These are phyloP conservation scores for Apodospora peruviana DNA, from an alignment of 495 filamentous ascomycete genomes.

Conservation along the genomic window DNA sequence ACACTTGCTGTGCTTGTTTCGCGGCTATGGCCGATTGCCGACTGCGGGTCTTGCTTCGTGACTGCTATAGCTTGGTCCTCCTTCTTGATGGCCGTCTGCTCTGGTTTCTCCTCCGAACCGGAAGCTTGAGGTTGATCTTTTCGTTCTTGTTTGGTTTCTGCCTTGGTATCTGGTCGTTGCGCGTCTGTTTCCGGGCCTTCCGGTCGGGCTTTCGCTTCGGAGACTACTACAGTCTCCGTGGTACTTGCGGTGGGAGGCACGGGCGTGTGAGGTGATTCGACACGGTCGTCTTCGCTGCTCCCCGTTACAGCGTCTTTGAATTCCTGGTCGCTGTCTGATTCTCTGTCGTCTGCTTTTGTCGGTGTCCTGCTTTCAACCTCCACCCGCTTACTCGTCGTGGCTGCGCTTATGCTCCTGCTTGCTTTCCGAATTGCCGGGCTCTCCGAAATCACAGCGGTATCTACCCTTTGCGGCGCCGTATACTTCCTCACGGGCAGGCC, in stretches of 20 bases:
- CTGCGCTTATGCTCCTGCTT: neutral
- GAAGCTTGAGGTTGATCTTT: neutral
- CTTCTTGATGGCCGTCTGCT: conserved; percentile 11
- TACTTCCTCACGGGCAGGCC: conserved; percentile 47
- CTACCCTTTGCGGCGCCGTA: neutral
- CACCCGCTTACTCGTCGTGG: neutral
- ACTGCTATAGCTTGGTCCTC: conserved; percentile 17
- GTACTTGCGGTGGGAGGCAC: neutral
- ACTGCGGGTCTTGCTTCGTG: conserved; percentile 11
- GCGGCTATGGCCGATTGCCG: conserved; percentile 19
- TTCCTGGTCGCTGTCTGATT: conserved; percentile 23
- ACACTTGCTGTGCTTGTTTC: conserved; percentile 16
- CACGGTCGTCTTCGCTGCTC: conserved; percentile 12
- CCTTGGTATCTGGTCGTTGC: neutral
- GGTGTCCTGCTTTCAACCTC: neutral
- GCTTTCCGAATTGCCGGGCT: neutral
- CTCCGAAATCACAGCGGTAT: neutral
- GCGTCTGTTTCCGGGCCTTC: neutral
- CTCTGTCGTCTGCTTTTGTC: conserved; percentile 2
- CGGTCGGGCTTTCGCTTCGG: neutral
- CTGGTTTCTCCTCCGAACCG: conserved; percentile 10
- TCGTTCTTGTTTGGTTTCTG: neutral
- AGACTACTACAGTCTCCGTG: too few relatives aligned
- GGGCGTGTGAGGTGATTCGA: neutral
- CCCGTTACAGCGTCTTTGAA: conserved; percentile 36